Evolutionary conservation across 306 rosid species (phyloP).

Genomic region (Citrullus amarus): DNA sequence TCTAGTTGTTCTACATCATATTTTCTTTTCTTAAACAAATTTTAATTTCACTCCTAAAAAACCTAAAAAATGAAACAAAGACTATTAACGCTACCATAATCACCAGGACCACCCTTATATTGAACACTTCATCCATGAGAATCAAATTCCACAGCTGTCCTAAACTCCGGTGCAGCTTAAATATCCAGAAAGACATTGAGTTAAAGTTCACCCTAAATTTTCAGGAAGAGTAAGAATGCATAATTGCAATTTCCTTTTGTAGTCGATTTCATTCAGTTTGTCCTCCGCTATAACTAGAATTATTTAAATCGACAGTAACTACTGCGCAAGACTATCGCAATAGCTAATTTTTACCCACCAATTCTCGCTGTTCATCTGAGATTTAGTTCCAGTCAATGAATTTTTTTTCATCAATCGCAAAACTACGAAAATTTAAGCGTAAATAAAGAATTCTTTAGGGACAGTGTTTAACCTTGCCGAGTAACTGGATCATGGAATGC

Average conservation of each 20-base stretch:
- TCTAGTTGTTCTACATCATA: not conserved
- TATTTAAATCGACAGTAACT: not conserved
- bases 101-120: not conserved
- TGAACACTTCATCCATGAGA: not conserved
- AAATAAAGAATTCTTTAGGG: not conserved
- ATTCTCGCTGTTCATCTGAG: not conserved
- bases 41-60: not conserved
- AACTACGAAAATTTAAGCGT: not conserved
- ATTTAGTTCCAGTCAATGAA: not conserved
- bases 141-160: not conserved
- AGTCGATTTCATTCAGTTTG: not conserved
- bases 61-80: not conserved
- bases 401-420: not conserved
- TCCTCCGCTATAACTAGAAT: not conserved
- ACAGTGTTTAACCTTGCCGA: conserved; percentile 40
- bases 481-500: conserved; percentile 57
- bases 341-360: not conserved
- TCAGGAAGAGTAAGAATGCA: not conserved
- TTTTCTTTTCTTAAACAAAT: not conserved
- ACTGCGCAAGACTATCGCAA: not conserved
- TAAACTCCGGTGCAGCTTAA: not conserved
- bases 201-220: not conserved
- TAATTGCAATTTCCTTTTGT: not conserved
- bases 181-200: not conserved
- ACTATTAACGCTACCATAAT: not conserved